Conservation (phyloP, 2,329 filamentous ascomycete species). For the Penicillium brasilianum region DNA sequence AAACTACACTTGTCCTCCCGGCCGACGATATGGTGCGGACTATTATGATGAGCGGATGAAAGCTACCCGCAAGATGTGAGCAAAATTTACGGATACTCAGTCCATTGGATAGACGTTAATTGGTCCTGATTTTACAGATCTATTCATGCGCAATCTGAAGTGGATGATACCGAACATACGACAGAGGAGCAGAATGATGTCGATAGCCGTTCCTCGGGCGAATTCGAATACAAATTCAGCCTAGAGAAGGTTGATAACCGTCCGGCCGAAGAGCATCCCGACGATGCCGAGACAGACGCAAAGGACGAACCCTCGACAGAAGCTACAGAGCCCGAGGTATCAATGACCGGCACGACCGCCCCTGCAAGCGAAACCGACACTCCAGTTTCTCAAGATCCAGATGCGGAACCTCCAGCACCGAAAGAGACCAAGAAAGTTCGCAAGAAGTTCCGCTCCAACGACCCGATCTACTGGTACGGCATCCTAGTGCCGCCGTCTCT, state of each 20-base stretch:
- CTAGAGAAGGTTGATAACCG: slow-evolving; percentile 1
- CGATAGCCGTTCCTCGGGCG: background rate
- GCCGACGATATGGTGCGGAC: slow-evolving; percentile 54
- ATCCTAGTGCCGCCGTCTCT: slow-evolving; percentile 53
- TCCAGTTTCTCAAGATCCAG: background rate
- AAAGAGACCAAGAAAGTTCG: slow-evolving; percentile 2
- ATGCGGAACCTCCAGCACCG: background rate
- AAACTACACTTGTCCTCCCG: slow-evolving; percentile 53
- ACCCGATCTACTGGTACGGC: slow-evolving; percentile 57
- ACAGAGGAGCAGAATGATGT: slow-evolving; percentile 4
- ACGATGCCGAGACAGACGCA: slow-evolving; percentile 3
- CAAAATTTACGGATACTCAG: background rate
- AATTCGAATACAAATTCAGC: slow-evolving; percentile 14
- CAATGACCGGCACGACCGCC: background rate
- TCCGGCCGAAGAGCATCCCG: background rate
- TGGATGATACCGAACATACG: background rate
- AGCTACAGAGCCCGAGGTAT: background rate
- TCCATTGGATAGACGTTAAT: slow-evolving; percentile 9
- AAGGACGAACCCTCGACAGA: background rate
- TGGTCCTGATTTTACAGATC: slow-evolving; percentile 16
- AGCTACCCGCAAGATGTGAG: slow-evolving; percentile 49
- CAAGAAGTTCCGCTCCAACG: slow-evolving; percentile 35
- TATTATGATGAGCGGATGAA: slow-evolving; percentile 59
- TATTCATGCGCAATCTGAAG: slow-evolving; percentile 14
- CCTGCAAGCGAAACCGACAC: background rate